A percentile compares a stretch with the other conserved stretches of the same genome.
phyloP scores from a whole-genome alignment of 225 moss, liverwort and hornwort genomes.

The Asterella californica region DNA sequence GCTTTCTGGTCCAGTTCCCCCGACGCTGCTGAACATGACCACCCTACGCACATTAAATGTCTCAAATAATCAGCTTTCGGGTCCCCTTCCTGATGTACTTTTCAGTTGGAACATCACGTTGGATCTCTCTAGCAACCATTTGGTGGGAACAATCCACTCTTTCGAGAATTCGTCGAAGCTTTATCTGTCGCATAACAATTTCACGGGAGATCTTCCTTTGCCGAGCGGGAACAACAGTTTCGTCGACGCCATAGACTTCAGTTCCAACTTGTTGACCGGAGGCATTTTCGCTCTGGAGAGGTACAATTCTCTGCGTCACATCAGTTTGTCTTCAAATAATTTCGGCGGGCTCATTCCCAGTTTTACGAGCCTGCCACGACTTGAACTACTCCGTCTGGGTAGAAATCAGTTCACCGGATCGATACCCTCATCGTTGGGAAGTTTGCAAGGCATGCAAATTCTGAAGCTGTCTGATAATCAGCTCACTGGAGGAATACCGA shows the following conservation, averaged over 20 bases:
- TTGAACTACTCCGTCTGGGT: background rate
- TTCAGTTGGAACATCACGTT: background rate
- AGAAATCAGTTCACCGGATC: too few relatives aligned
- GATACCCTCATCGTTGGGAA: too few relatives aligned
- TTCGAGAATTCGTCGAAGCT: background rate
- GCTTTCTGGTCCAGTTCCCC: constrained; percentile 23
- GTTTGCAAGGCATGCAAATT: too few relatives aligned
- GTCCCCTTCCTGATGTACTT: constrained; percentile 19
- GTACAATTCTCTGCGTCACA: background rate
- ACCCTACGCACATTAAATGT: constrained; percentile 20
- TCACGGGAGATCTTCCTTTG: background rate
- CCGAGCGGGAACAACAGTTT: background rate
- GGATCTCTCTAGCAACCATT: background rate
- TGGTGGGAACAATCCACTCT: constrained; percentile 2
- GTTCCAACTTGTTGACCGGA: background rate
- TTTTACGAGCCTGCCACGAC: background rate
- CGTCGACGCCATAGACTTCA: background rate
- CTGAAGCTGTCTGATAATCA: too few relatives aligned
- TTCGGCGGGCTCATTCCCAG: background rate
- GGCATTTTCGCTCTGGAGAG: background rate
- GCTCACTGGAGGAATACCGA: too few relatives aligned
- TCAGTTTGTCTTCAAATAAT: background rate
- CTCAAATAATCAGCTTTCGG: constrained; percentile 11
- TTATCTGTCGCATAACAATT: background rate
- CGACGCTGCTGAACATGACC: constrained; percentile 7